phyloP scores from a whole-genome alignment of 768 basidiomycete species.

The Clavulina sp. region DNA sequence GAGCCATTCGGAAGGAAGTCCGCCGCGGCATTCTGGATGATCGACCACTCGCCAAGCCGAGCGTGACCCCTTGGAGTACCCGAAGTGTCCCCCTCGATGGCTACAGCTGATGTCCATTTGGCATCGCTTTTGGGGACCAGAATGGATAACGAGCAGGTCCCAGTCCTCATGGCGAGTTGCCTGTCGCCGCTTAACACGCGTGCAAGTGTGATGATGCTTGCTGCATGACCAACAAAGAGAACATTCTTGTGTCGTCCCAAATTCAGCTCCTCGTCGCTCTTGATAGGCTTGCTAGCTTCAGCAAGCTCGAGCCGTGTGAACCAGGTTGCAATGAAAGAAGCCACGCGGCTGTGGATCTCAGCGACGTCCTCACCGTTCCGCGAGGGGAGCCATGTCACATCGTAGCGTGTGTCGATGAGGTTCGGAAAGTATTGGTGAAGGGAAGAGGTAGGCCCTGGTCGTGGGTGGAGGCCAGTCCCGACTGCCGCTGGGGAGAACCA shows the following conservation, averaged over 20 bases:
- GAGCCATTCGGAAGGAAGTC: slow-evolving; percentile 39
- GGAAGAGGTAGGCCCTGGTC: slow-evolving; percentile 38
- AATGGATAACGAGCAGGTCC: slow-evolving; percentile 54
- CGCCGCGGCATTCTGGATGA: slow-evolving; percentile 31
- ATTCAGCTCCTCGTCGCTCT: slow-evolving; percentile 13
- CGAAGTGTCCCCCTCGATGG: not conserved
- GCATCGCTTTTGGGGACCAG: slow-evolving; percentile 12
- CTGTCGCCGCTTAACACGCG: slow-evolving; percentile 39
- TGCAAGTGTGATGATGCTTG: slow-evolving; percentile 49
- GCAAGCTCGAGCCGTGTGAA: slow-evolving; percentile 32
- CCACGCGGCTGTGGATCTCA: slow-evolving; percentile 42
- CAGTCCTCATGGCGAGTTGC: slow-evolving; percentile 37
- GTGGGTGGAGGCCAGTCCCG: slow-evolving; percentile 57
- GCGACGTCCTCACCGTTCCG: slow-evolving; percentile 55
- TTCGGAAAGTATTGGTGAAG: slow-evolving; percentile 36
- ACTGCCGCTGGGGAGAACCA: slow-evolving; percentile 62
- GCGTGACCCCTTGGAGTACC: slow-evolving; percentile 13
- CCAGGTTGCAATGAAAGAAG: slow-evolving; percentile 34
- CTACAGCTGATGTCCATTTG: not conserved
- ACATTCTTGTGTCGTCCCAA: slow-evolving; percentile 26
- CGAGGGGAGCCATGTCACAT: slow-evolving; percentile 44
- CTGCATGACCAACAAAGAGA: slow-evolving; percentile 57
- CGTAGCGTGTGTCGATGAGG: slow-evolving; percentile 40
- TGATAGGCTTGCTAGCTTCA: slow-evolving; percentile 4
- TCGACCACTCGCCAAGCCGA: slow-evolving; percentile 30